A percentile compares a stretch with the other conserved stretches of the same genome.
These are phyloP conservation scores for Leishmania mexicana DNA, from an alignment of 208 protist genomes.

Conservation along the genomic window DNA sequence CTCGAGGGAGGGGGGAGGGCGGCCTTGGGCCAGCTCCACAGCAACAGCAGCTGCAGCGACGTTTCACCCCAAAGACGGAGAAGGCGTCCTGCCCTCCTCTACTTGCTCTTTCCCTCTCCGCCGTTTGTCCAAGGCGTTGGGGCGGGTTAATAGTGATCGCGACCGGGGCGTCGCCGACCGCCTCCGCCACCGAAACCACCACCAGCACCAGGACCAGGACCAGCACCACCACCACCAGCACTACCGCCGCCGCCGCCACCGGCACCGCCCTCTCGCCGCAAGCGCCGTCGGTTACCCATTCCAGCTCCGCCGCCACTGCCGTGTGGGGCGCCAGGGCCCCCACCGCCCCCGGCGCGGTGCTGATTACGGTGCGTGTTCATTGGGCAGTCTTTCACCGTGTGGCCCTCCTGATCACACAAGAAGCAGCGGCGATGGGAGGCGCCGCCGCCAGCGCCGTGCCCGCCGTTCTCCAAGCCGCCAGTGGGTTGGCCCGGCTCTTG, in stretches of 20 bases:
- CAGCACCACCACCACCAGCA: conserved; percentile 1
- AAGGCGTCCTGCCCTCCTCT: neutral
- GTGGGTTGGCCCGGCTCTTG: conserved; percentile 76
- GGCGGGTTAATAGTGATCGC: conserved; percentile 20
- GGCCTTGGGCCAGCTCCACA: neutral
- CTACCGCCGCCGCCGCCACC: neutral
- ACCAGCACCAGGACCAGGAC: neutral
- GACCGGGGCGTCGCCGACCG: conserved; percentile 26
- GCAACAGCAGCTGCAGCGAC: neutral
- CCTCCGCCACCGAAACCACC: conserved; percentile 2
- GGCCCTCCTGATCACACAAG: conserved; percentile 80
- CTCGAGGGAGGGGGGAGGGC: neutral
- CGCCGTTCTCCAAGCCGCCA: conserved; percentile 48
- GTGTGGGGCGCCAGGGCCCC: conserved; percentile 16
- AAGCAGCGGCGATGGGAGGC: conserved; percentile 63
- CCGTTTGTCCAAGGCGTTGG: neutral
- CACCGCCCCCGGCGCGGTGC: conserved; percentile 27
- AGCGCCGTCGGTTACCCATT: conserved; percentile 19
- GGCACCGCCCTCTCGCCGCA: conserved; percentile 18
- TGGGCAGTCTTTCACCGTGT: conserved; percentile 77
- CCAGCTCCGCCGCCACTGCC: conserved; percentile 11
- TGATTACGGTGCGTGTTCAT: conserved; percentile 48
- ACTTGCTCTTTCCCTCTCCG: neutral
- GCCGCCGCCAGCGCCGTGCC: conserved; percentile 26
- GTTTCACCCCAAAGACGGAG: neutral